Base-by-base conservation (phyloP, 306 rosid genomes). In the Nissolia schottii region DNA sequence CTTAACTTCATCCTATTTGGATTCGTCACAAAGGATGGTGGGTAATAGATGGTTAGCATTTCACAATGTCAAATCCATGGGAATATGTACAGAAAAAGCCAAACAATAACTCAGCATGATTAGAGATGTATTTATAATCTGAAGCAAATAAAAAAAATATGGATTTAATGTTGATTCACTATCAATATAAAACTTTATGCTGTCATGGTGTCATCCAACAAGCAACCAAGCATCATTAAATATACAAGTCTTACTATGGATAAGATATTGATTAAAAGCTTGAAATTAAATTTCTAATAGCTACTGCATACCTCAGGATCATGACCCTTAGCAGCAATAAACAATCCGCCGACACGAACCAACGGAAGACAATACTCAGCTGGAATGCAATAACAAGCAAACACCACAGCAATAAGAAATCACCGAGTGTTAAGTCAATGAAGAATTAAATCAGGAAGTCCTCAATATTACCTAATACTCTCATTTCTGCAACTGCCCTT, bases 401-500 rank as follows among this genome's bases (percentile, higher is more conserved):
- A 27, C 43, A 67, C n/a, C 49, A 10, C 73, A 67, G 45, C 43
- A 68, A 18, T 13, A 35, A 70, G 37, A 37, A 72, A 61, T 59
- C 37, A 64, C 58, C 9, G 22, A 64, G 60, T 57, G 45, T 48
- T 48, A 5, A 55, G n/a, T 53, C 20, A 81, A 35, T 27, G 35
- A 56, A 59, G 23, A 66, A 60, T 27, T 29, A 43, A 43, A 59
- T 62, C 22, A 54, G 20, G 27, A 76, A 50, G 15, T 16, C 67
- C 28, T 31, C 45, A 60, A 70, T 46, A 60, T 66, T 79, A 87
- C 97, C 96, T 71, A 94, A 79, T 53, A 86, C 35, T 86, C 98
- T 82, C 95, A 92, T 91, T 76, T 94, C 96, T 0, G 98, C 96
- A 68, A 91, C 97, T 2, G 97, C 98, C 77, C 98, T 91, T 45